A percentile compares a stretch with the other conserved stretches of the same genome.
Evolutionary conservation across 1,139 yeast species (phyloP).

Genomic region (Zygoascus hellenicus): DNA sequence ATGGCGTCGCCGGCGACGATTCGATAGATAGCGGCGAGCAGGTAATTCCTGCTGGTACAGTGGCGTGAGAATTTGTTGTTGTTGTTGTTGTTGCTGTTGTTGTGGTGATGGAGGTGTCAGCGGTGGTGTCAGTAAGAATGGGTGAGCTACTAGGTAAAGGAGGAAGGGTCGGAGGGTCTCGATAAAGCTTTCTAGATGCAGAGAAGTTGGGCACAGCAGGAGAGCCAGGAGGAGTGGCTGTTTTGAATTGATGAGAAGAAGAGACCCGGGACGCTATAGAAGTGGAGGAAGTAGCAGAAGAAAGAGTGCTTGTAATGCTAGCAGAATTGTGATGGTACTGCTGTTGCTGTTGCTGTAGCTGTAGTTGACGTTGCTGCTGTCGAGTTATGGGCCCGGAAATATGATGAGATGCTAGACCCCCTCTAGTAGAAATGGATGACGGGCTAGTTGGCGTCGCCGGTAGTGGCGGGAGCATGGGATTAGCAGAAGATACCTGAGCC

Average conservation of each 20-base stretch:
- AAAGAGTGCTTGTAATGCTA: neutral
- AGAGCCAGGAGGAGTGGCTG: neutral
- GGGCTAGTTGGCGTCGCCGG: conserved; percentile 12
- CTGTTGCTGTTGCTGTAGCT: conserved; percentile 10
- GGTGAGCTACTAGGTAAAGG: neutral
- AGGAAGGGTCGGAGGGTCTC: conserved; percentile 3
- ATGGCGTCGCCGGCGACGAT: neutral
- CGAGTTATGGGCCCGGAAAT: neutral
- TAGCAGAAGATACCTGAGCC: neutral
- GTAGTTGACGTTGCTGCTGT: conserved; percentile 1
- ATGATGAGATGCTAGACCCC: neutral
- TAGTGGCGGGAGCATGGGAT: conserved; percentile 18
- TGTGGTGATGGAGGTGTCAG: neutral
- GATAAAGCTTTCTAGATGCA: neutral
- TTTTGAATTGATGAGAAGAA: neutral
- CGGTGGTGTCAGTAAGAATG: neutral
- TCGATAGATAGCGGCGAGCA: neutral
- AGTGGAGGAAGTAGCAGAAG: conserved; percentile 1
- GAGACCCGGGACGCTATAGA: neutral
- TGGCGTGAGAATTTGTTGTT: neutral
- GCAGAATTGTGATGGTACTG: conserved; percentile 2
- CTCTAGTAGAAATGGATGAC: neutral
- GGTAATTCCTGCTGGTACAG: neutral
- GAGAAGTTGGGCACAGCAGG: conserved; percentile 5
- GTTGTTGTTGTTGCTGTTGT: neutral